Conservation (phyloP, 1,284 basidiomycete species). For the Apiotrichum laibachii region DNA sequence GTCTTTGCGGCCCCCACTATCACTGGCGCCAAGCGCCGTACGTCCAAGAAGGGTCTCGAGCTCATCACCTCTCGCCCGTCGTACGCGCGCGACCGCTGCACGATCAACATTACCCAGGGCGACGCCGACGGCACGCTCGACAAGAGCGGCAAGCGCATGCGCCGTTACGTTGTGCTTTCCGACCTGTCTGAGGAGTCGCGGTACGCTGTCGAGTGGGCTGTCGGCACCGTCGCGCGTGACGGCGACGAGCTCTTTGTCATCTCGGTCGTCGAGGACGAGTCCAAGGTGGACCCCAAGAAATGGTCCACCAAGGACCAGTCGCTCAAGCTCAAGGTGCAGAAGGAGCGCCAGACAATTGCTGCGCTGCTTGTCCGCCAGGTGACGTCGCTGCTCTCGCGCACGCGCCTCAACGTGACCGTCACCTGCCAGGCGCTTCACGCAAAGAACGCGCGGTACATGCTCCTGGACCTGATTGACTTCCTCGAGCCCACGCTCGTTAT, state of each 20-base stretch:
- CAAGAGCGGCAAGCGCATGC: conserved; percentile 58
- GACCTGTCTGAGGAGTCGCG: conserved; percentile 89
- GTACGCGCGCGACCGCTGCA: conserved; percentile 89
- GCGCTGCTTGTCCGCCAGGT: conserved; percentile 85
- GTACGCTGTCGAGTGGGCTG: conserved; percentile 92
- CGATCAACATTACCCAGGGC: conserved; percentile 82
- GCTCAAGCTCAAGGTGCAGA: conserved; percentile 75
- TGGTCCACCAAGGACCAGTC: conserved; percentile 66
- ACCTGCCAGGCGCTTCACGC: conserved; percentile 94
- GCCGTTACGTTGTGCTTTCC: conserved; percentile 83
- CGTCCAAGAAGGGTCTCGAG: conserved; percentile 41
- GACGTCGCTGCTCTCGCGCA: conserved; percentile 83
- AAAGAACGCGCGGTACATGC: conserved; percentile 89
- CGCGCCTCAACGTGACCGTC: conserved; percentile 77
- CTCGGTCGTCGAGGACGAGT: conserved; percentile 88
- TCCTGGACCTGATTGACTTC: conserved; percentile 87
- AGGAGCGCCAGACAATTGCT: conserved; percentile 86
- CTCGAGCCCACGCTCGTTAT: conserved; percentile 89
- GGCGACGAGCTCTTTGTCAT: conserved; percentile 88
- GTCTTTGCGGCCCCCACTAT: conserved; percentile 33
- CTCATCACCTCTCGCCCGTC: conserved; percentile 69
- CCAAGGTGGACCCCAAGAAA: conserved; percentile 80
- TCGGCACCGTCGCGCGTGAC: conserved; percentile 91
- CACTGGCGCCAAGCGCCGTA: conserved; percentile 27
- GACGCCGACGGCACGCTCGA: conserved; percentile 63